Conservation (phyloP, 345 rosid genomes). For the Conringia planisiliqua region DNA sequence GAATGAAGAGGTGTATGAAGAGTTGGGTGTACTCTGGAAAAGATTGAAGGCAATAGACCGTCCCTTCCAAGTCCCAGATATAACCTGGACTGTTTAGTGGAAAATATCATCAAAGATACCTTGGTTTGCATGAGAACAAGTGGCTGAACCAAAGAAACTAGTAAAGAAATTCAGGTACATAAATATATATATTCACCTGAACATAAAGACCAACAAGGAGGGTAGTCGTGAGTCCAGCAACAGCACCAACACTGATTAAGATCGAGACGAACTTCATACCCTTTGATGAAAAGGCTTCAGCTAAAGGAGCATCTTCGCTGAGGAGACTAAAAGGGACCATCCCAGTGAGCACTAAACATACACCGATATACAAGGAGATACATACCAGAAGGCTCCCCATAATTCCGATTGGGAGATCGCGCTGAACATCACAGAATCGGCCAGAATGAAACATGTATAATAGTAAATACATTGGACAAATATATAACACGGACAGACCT, state of each 20-base stretch:
- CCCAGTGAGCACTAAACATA: conserved; percentile 94
- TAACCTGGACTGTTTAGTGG: conserved; percentile 67
- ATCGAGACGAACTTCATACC: conserved; percentile 79
- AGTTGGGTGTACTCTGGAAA: conserved; percentile 78
- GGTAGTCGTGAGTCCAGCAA: conserved; percentile 94
- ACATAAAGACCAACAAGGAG: conserved; percentile 96
- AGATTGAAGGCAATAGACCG: conserved; percentile 84
- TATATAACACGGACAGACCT: conserved; percentile 37
- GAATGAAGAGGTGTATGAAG: conserved; percentile 85
- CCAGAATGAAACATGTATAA: conserved; percentile 9
- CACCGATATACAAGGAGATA: conserved; percentile 65
- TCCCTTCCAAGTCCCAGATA: conserved; percentile 96
- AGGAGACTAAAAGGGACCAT: conserved; percentile 77
- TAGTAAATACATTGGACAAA: neutral
- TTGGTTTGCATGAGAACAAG: neutral
- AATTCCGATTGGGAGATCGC: conserved; percentile 85
- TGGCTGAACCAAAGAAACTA: conserved; percentile 6
- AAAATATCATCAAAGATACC: conserved; percentile 24
- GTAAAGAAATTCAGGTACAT: neutral
- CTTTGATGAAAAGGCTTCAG: conserved; percentile 77
- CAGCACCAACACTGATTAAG: conserved; percentile 88
- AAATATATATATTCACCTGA: conserved; percentile 54
- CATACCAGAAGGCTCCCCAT: conserved; percentile 88
- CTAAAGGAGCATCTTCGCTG: conserved; percentile 89
- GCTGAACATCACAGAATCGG: conserved; percentile 40